Base-by-base conservation (phyloP, 1,284 basidiomycete species). In the Pyrrhoderma lamaoense region DNA sequence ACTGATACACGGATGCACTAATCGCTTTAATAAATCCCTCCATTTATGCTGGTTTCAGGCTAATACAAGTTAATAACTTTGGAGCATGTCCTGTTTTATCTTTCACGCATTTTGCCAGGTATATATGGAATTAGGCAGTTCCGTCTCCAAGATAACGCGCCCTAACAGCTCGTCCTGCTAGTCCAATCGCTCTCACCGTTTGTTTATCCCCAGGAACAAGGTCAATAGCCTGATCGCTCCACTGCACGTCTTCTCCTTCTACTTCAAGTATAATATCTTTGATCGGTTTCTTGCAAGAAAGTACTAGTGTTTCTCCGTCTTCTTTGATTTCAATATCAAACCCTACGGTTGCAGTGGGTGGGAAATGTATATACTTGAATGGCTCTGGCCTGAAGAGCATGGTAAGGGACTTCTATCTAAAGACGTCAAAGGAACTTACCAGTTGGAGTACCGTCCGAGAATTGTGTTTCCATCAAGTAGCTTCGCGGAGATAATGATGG, bases 191-290 rank as follows among this genome's bases (percentile, higher is more conserved):
- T 37, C 62, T 65, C 51, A 93, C 62, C 9, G 71, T 73, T 66
- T 92, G 89, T 47, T 77, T 74, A 67, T 94, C 92, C 42, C 77
- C 84, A 11, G 92, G 92, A 50, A 89, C 79, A 42, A 95, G 73
- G 67, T 94, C 92, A 58, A 94, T 79, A 3, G 82, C 89, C 65
- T 94, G 91, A 71, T 94, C 89, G 57, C 79, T 78, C 86, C 89
- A 93, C 60, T 74, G 72, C 36, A 79, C 80, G 49, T 84, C 81
- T 22, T 40, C 38, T 16, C 80, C 86, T 27, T 83, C 79, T 27
- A 80, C 82, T 56, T 89, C 87, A 50, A 95, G 74, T 39, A 93
- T 76, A 54, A 93, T 73, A 3, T 90, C 89, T 65, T 94, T 94
- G 68, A 94, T 74, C 2, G 92, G 92, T 58, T 77, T 79, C 57